Conservation (phyloP, 1,139 yeast species). For the Blastobotrys arbuscula region DNA sequence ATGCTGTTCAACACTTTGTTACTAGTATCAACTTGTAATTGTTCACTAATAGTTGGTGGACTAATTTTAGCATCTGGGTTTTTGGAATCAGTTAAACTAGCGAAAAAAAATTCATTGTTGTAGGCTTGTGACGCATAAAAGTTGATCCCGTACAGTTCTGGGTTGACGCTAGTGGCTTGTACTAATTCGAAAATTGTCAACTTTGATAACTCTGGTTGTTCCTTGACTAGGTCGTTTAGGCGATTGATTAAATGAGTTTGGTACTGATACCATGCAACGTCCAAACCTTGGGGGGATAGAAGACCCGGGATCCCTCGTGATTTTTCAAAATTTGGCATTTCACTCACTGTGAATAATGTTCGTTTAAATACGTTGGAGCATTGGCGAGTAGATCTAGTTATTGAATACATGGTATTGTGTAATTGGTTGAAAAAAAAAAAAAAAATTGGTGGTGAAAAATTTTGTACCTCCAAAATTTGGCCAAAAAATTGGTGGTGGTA, state of each 20-base stretch:
- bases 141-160: constrained; percentile 56
- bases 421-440: neutral
- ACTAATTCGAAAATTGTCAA: constrained; percentile 46
- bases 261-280: constrained; percentile 75
- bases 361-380: constrained; percentile 5
- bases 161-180: constrained; percentile 61
- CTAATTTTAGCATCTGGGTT: constrained; percentile 24
- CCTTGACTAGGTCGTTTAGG: constrained; percentile 43
- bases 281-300: constrained; percentile 61
- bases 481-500: too few species aligned
- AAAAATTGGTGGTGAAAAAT: neutral
- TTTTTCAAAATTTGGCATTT: constrained; percentile 26
- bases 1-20: constrained; percentile 21
- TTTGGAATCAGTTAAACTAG: constrained; percentile 44
- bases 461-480: too few species aligned
- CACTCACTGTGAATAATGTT: constrained; percentile 29
- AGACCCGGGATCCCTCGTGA: constrained; percentile 65
- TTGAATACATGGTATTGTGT: neutral
- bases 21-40: constrained; percentile 22
- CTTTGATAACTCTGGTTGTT: constrained; percentile 19
- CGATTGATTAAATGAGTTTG: constrained; percentile 66
- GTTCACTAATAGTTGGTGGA: constrained; percentile 13
- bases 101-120: constrained; percentile 84
- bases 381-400: neutral
- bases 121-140: constrained; percentile 87